A percentile compares a stretch with the other conserved stretches of the same genome.
Evolutionary conservation across 306 rosid genomes (phyloP).

Genomic region (Lathyrus oleraceus): DNA sequence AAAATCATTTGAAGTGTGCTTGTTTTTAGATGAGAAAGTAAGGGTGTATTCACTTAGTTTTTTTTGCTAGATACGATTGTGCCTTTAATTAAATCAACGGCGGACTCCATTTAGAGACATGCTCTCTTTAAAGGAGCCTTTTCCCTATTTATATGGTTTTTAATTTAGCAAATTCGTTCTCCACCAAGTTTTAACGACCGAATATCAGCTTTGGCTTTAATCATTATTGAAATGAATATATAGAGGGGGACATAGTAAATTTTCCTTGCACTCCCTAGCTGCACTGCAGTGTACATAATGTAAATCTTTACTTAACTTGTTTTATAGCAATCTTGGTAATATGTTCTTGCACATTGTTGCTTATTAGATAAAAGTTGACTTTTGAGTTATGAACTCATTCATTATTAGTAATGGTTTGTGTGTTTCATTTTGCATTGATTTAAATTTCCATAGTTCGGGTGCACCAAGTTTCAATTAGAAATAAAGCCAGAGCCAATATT

Average conservation of each 20-base stretch:
- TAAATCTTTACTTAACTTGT: not conserved
- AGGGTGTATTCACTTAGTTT: not conserved
- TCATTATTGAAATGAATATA: not conserved
- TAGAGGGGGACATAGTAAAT: not conserved
- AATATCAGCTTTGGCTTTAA: not conserved
- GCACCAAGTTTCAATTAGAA: conserved; percentile 14
- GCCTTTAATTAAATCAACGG: not conserved
- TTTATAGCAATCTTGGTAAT: not conserved
- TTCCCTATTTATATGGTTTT: not conserved
- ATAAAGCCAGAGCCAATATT: not conserved
- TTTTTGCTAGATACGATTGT: not conserved
- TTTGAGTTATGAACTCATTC: too few relatives aligned
- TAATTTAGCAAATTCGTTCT: not conserved
- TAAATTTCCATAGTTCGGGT: not conserved
- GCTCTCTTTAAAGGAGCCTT: not conserved
- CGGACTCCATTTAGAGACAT: not conserved
- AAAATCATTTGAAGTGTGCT: not conserved
- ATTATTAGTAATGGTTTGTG: too few relatives aligned
- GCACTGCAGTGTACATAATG: not conserved
- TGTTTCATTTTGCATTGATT: not conserved
- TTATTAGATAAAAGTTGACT: too few relatives aligned
- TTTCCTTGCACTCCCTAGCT: not conserved
- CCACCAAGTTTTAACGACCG: not conserved
- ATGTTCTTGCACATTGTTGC: too few relatives aligned
- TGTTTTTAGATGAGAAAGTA: not conserved